A percentile compares a stretch with the other conserved stretches of the same genome.
These are phyloP conservation scores for Fraxinus angustifolia DNA, from an alignment of 305 asterid species.

Conservation along the genomic window DNA sequence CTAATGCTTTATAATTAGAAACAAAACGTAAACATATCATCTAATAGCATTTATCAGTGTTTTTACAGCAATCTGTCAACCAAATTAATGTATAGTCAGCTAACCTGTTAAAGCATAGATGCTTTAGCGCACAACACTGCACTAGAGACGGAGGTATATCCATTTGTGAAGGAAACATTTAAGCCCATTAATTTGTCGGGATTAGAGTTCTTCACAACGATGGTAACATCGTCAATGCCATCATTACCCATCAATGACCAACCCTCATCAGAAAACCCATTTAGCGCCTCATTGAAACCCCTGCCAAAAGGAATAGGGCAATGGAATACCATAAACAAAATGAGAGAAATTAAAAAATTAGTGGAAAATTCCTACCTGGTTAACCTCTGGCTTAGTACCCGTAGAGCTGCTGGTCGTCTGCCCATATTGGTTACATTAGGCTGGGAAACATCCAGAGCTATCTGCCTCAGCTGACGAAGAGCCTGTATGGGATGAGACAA, in stretches of 20 bases:
- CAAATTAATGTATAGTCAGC: neutral
- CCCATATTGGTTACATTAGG: conserved; percentile 62
- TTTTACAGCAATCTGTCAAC: neutral
- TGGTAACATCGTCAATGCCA: conserved; percentile 74
- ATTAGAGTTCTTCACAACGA: conserved; percentile 68
- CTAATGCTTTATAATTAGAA: too few species aligned
- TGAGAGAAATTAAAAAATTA: neutral
- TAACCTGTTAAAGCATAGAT: conserved; percentile 77
- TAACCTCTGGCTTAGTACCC: conserved; percentile 71
- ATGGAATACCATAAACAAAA: conserved; percentile 1
- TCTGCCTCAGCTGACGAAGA: conserved; percentile 73
- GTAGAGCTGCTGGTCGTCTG: conserved; percentile 72
- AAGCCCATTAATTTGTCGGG: conserved; percentile 66
- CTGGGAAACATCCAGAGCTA: conserved; percentile 71
- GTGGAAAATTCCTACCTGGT: conserved; percentile 46
- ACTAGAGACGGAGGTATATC: conserved; percentile 54
- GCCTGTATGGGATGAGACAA: conserved; percentile 39
- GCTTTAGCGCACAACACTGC: conserved; percentile 78
- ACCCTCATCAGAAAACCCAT: conserved; percentile 73
- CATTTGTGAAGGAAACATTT: conserved; percentile 59
- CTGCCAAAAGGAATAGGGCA: conserved; percentile 29
- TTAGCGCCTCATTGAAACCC: conserved; percentile 81
- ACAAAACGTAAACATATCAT: too few species aligned
- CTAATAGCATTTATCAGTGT: neutral
- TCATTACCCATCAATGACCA: conserved; percentile 69